Evolutionary conservation across 331 rosid genomes (phyloP).

Genomic region (Rosa hybrid): DNA sequence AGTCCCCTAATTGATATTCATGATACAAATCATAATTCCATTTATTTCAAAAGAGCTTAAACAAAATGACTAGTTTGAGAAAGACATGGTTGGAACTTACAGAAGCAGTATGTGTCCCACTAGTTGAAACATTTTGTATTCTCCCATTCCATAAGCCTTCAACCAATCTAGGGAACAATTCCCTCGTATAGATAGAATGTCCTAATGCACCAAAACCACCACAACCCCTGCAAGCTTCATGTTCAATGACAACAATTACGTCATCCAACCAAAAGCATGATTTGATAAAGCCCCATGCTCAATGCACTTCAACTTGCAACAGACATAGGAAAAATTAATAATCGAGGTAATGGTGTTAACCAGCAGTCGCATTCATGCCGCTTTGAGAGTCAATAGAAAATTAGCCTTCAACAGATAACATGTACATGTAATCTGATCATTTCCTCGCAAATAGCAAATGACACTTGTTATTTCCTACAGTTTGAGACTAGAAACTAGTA

Average conservation of each 20-base stretch:
- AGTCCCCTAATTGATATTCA: too few relatives aligned
- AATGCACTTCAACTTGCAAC: not conserved
- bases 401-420: not conserved
- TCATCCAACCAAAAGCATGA: conserved; percentile 24
- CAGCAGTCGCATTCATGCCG: too few relatives aligned
- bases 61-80: too few relatives aligned
- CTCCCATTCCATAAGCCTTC: conserved; percentile 77
- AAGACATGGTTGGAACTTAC: too few relatives aligned
- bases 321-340: not conserved
- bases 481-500: not conserved
- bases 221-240: conserved; percentile 91
- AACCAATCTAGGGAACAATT: conserved; percentile 80
- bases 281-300: not conserved
- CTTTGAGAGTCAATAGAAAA: not conserved
- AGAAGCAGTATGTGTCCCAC: conserved; percentile 83
- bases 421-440: not conserved
- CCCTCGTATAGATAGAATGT: conserved; percentile 78
- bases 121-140: conserved; percentile 72
- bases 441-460: not conserved
- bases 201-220: conserved; percentile 99
- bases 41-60: too few relatives aligned
- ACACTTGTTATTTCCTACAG: not conserved
- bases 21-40: too few relatives aligned
- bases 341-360: too few relatives aligned
- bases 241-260: conserved; percentile 40